A percentile compares a stretch with the other conserved stretches of the same genome.
Conservation (phyloP, 495 filamentous ascomycete genomes). For the Trichoderma virens region DNA sequence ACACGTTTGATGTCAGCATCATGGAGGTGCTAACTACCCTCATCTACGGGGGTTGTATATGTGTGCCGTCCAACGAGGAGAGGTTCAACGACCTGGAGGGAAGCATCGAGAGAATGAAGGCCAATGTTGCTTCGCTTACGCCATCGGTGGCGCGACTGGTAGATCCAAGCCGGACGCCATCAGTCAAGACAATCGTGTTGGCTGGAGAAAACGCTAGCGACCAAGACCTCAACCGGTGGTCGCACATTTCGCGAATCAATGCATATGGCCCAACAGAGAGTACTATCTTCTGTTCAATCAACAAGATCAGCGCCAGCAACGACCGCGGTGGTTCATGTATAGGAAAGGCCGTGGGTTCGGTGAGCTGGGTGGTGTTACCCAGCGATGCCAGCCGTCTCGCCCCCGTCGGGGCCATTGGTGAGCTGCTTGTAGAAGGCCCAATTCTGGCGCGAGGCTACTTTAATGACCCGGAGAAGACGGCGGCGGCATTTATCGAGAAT, state of each 20-base stretch:
- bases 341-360: constrained; percentile 37
- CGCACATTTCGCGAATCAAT: neutral
- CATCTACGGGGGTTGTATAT: constrained; percentile 44
- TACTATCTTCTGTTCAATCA: neutral
- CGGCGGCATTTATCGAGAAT: constrained; percentile 6
- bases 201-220: no score
- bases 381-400: constrained; percentile 27
- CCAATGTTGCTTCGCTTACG: no score
- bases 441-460: constrained; percentile 11
- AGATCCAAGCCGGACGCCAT: no score
- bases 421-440: no score
- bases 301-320: no score
- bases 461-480: neutral
- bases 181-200: no score
- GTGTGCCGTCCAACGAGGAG: constrained; percentile 37
- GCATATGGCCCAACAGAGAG: neutral
- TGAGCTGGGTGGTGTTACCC: constrained; percentile 16
- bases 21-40: constrained; percentile 55
- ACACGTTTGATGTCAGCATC: constrained; percentile 60
- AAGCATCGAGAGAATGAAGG: no score
- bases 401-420: constrained; percentile 38
- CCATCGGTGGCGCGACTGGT: no score
- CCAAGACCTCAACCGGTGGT: no score
- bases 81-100: no score
- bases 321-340: constrained; percentile 18